Evolutionary conservation across 2,329 filamentous ascomycete genomes (phyloP).

Genomic region (Xylaria polymorpha): DNA sequence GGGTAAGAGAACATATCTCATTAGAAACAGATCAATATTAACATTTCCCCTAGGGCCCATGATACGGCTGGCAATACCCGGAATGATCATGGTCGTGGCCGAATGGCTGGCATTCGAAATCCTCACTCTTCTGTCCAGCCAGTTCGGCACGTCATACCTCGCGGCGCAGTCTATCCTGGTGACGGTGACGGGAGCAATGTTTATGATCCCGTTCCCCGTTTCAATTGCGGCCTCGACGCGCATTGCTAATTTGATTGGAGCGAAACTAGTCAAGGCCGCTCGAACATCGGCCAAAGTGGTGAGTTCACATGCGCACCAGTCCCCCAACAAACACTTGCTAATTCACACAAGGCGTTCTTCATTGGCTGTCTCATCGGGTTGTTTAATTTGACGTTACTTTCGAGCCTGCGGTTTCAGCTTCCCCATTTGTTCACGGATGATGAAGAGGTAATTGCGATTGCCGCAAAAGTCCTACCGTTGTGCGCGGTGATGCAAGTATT

Average conservation of each 20-base stretch:
- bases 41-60: constrained; percentile 65
- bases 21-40: constrained; percentile 17
- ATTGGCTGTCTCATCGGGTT: constrained; percentile 77
- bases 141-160: constrained; percentile 81
- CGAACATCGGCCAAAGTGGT: constrained; percentile 83
- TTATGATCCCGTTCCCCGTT: constrained; percentile 92
- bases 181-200: constrained; percentile 82
- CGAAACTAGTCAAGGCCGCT: constrained; percentile 82
- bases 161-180: constrained; percentile 89
- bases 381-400: constrained; percentile 80
- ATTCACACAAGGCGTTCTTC: constrained; percentile 62
- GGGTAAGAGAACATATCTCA: constrained; percentile 54
- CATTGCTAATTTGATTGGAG: constrained; percentile 91
- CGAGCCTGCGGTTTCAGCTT: constrained; percentile 75
- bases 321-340: neutral
- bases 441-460: constrained; percentile 73
- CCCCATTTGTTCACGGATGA: constrained; percentile 84
- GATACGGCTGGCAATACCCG: constrained; percentile 87
- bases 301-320: constrained; percentile 46
- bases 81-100: constrained; percentile 92
- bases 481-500: constrained; percentile 92
- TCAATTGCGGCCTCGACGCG: constrained; percentile 89
- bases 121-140: constrained; percentile 83
- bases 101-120: constrained; percentile 96
- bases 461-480: constrained; percentile 78